Evolutionary conservation across 1,139 yeast genomes (phyloP), one percentile per base, ranked within the genome.

Genomic region (Diutina rugosa): DNA sequence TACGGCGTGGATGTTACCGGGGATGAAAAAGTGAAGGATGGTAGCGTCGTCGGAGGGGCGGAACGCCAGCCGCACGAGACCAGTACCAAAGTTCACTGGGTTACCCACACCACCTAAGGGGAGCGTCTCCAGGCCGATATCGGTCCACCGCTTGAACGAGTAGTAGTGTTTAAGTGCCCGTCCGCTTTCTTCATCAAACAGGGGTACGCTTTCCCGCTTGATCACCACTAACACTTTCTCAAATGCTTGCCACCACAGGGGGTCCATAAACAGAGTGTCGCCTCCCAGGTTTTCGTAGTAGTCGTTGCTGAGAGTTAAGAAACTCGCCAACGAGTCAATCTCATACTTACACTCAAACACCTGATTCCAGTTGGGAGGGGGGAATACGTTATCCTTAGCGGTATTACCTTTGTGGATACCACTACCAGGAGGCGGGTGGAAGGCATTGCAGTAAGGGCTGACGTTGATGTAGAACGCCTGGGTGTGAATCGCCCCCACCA

Each of bases 321-420:
- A 90, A 6, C 95, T 84, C 0, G 96, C 96, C 56, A 90, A 72
- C 1, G 95, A 86, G 67, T 90, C 97, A 58, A 90, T 74, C 66
- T 90, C 97, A 72, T 88, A 90, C 67, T 90, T 90, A 70, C 97
- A 90, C 67, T 90, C 97, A 69, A 89, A 90, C 1, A 89, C 96
- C 28, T 75, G 74, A 26, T 68, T 67, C 83, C 91, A 86, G 61
- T 87, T 81, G 1, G 90, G 91, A 4, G 66, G 63, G 0, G 97
- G 97, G 54, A 63, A 70, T 1, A 90, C 96, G 4, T 70, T 65
- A 65, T 90, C 97, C 58, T 74, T 72, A 1, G 85, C 81, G 6
- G 88, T 77, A 4, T 78, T 70, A 14, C 80, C 83, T 51, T 72
- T 69, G 54, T 71, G 72, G 29, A 87, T 77, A 0, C 77, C 77